These are phyloP conservation scores for Ceratobasidium sp. DNA, from an alignment of 1,284 basidiomycete species.

Conservation along the genomic window DNA sequence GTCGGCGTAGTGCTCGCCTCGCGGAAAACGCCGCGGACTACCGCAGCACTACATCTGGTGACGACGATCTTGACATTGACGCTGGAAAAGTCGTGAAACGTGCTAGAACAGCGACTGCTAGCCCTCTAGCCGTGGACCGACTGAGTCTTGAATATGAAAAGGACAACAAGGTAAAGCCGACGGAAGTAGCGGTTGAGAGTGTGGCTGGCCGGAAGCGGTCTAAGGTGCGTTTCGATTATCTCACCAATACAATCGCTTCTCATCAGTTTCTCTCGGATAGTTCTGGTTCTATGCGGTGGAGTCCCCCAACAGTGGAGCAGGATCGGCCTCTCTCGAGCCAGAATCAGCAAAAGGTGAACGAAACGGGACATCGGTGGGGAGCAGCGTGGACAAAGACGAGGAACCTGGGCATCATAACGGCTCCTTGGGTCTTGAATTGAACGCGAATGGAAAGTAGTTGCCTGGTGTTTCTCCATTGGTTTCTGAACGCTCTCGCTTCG, in stretches of 20 bases:
- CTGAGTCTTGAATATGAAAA: slow-evolving; percentile 21
- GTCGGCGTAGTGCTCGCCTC: slow-evolving; percentile 40
- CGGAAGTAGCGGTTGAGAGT: slow-evolving; percentile 74
- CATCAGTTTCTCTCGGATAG: slow-evolving; percentile 12
- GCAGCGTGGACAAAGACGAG: slow-evolving; percentile 24
- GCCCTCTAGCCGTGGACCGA: slow-evolving; percentile 31
- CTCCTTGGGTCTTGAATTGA: slow-evolving; percentile 24
- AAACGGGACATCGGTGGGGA: slow-evolving; percentile 18
- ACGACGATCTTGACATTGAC: slow-evolving; percentile 23
- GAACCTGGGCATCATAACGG: slow-evolving; percentile 9
- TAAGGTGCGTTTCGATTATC: slow-evolving; percentile 69
- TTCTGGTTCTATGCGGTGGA: slow-evolving; percentile 72
- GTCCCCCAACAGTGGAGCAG: slow-evolving; percentile 23
- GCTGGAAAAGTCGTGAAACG: slow-evolving; percentile 35
- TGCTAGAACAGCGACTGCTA: slow-evolving; percentile 37
- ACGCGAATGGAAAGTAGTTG: slow-evolving; percentile 4
- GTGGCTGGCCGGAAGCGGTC: slow-evolving; percentile 80
- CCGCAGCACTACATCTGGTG: slow-evolving; percentile 24
- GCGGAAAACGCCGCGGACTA: slow-evolving; percentile 29
- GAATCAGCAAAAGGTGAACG: slow-evolving; percentile 12
- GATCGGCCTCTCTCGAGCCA: slow-evolving; percentile 24
- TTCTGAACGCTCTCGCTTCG: slow-evolving; percentile 12
- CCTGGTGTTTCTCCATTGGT: background rate
- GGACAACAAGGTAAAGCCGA: slow-evolving; percentile 59
- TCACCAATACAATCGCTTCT: slow-evolving; percentile 4